Base-by-base conservation (phyloP, 2,329 filamentous ascomycete genomes). In the Sporothrix mexicana region DNA sequence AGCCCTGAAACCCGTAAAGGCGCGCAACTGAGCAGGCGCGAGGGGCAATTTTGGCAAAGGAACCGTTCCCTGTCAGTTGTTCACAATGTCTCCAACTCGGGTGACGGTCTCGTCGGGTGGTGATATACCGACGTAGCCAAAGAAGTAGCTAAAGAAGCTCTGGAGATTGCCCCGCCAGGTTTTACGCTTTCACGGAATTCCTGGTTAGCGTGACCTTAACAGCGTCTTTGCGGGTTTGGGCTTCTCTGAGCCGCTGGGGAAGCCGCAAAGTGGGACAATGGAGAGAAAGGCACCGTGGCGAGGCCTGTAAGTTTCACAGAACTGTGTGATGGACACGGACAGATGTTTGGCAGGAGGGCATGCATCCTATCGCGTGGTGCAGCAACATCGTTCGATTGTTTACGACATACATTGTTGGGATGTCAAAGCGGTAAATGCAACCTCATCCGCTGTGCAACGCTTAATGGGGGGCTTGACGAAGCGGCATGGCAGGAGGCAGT, bases 91-190 rank as follows among this genome's bases (percentile, higher is more conserved):
- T 47, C 61, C 61, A 45, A 25, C 41, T 47, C 20, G 53, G 41
- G 49, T 17, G 49, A 23, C 36, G 10, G 20, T 59, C 23, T 61
- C 57, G 57, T 71, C 69, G 69, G 69, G 3, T 43, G n/a, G 13
- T 71, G 69, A 71, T 71, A 53, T 47, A 71, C 69, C 69, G 69
- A 71, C 69, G 25, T n/a, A 53, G 53, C 53, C 41, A 47, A 30
- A 43, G 6, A n/a, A 57, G 25, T n/a, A 53, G 53, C 53, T 20
- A 47, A 30, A 43, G 6, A n/a, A 57, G 66, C 66, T 43, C 6
- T 68, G 45, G 25, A 30, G 15, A 55, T 49, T 20, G 23, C 49
- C 66, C 49, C 64, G 30, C 64, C 67, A 23, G 5, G 5, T n/a
- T 70, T 25, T 7, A 36, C 30, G 30, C 30, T 36, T 36, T 36